Percentiles rank a stretch among this genome's conserved stretches.
Evolutionary conservation across 2,329 filamentous ascomycete genomes (phyloP).

Genomic region (Myriosclerotinia duriaeana): DNA sequence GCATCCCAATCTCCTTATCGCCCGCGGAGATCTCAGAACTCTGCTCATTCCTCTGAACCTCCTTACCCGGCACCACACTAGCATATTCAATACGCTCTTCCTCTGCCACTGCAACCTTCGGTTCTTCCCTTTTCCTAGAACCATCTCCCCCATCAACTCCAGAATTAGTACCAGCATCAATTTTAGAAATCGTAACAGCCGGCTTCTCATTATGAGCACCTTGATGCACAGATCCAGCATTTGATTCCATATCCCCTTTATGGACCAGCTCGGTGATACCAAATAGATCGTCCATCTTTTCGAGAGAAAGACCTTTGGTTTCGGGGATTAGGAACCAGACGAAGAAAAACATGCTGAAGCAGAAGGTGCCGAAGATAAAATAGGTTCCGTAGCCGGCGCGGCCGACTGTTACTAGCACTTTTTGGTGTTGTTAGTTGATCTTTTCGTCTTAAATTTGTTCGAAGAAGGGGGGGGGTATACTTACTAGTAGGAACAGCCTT

Average conservation of each 20-base stretch:
- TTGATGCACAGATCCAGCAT: not conserved
- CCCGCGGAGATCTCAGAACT: not conserved
- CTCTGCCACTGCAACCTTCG: not conserved
- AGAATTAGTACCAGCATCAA: not conserved
- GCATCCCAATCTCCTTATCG: not conserved
- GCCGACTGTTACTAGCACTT: constrained; percentile 51
- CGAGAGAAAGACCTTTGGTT: constrained; percentile 64
- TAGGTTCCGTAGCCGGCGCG: constrained; percentile 55
- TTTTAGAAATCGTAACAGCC: not conserved
- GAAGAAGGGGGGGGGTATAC: not conserved
- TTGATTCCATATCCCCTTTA: constrained; percentile 13
- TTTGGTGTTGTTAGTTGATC: not conserved
- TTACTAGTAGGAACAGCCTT: constrained; percentile 62
- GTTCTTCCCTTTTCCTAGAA: not conserved
- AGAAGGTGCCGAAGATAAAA: constrained; percentile 63
- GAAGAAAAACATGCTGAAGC: constrained; percentile 54
- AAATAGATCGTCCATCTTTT: constrained; percentile 44
- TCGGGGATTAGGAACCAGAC: constrained; percentile 53
- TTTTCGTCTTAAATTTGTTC: not conserved
- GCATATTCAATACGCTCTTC: not conserved
- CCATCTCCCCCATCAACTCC: not conserved
- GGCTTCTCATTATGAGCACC: not conserved
- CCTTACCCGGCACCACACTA: not conserved
- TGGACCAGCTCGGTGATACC: constrained; percentile 13
- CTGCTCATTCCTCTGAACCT: not conserved